Evolutionary conservation across 2,329 filamentous ascomycete species (phyloP).

Genomic region (Botrytis fabae): DNA sequence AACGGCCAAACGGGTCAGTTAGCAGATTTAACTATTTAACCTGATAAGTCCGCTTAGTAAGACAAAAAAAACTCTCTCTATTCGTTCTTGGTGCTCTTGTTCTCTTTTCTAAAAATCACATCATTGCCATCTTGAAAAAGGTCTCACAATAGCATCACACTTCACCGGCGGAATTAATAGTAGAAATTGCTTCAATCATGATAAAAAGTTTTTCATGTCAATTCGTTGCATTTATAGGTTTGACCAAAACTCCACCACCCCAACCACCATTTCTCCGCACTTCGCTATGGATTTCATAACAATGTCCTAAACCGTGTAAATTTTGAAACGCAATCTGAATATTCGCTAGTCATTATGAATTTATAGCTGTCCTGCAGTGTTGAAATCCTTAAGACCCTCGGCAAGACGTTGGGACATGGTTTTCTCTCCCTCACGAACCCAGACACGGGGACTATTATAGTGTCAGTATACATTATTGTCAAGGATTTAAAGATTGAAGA

Average conservation of each 20-base stretch:
- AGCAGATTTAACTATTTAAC: no score
- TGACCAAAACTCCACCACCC: conserved; percentile 19
- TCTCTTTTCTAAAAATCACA: background rate
- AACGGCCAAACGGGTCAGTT: background rate
- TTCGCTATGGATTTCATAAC: conserved; percentile 20
- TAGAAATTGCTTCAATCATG: background rate
- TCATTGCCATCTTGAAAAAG: background rate
- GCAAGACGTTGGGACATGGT: conserved; percentile 82
- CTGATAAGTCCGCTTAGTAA: background rate
- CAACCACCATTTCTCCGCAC: conserved; percentile 16
- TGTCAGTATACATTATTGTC: conserved; percentile 4
- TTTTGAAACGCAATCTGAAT: conserved; percentile 15
- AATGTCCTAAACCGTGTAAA: conserved; percentile 22
- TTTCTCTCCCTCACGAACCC: conserved; percentile 97
- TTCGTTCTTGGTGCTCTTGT: background rate
- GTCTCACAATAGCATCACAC: background rate
- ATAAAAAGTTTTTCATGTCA: background rate
- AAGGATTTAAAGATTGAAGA: background rate
- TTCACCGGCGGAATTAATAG: background rate
- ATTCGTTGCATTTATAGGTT: conserved; percentile 17
- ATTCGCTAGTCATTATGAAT: conserved; percentile 11
- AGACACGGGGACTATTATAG: conserved; percentile 53
- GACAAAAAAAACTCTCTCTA: background rate
- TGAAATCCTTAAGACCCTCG: conserved; percentile 88
- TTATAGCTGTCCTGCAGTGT: conserved; percentile 77